These are phyloP conservation scores for Citrus mangshanensis DNA, from an alignment of 345 rosid genomes.

Conservation along the genomic window DNA sequence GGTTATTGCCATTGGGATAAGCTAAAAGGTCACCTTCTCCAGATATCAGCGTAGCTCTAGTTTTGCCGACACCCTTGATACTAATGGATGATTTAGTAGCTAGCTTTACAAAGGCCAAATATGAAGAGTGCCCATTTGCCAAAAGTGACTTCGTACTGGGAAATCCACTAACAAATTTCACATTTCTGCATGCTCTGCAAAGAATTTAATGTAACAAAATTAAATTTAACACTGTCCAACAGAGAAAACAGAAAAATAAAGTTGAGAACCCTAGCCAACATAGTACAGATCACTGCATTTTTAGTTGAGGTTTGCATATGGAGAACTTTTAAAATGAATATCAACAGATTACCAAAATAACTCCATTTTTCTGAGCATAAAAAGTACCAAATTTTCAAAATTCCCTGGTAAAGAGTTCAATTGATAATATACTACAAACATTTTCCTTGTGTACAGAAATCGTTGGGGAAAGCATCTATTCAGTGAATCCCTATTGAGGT, in stretches of 20 bases:
- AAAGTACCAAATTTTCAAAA: not conserved
- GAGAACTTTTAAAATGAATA: not conserved
- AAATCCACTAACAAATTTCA: conserved; percentile 41
- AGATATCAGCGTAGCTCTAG: conserved; percentile 51
- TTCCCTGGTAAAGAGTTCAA: not conserved
- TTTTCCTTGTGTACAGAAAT: not conserved
- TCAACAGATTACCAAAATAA: not conserved
- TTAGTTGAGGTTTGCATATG: not conserved
- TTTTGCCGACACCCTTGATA: conserved; percentile 33
- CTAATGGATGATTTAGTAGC: conserved; percentile 31
- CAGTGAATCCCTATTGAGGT: not conserved
- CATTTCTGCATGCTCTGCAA: conserved; percentile 39
- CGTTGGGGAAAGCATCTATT: not conserved
- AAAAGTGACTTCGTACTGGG: conserved; percentile 21
- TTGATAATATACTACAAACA: too few relatives aligned
- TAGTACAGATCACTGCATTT: not conserved
- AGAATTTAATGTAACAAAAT: conserved; percentile 17
- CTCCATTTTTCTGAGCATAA: not conserved
- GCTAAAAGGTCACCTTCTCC: conserved; percentile 61
- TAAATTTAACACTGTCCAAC: not conserved
- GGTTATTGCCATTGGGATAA: conserved; percentile 31
- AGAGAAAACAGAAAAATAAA: not conserved
- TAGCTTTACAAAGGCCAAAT: conserved; percentile 22
- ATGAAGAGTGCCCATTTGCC: conserved; percentile 24
- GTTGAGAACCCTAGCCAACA: not conserved